Conservation (phyloP, 1,139 yeast species). For the Blastobotrys aristatus region DNA sequence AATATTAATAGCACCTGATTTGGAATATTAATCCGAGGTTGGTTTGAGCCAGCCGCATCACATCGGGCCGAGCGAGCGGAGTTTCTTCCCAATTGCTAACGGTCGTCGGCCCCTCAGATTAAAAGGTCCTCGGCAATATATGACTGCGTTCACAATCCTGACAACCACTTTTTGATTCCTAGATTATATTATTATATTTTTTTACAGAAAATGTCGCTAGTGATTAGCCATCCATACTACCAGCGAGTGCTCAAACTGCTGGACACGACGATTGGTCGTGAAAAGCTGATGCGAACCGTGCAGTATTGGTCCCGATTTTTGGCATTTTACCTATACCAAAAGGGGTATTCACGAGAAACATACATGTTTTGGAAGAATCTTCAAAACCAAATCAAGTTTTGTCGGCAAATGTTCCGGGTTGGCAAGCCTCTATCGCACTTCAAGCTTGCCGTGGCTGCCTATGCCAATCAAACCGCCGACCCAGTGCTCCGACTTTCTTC, state of each 20-base stretch:
- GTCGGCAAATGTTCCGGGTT: conserved; percentile 81
- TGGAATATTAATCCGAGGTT: no score
- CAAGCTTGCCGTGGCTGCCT: conserved; percentile 62
- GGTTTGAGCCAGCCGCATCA: no score
- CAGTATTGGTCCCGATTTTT: conserved; percentile 79
- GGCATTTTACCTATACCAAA: conserved; percentile 55
- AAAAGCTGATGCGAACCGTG: conserved; percentile 71
- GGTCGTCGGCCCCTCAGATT: no score
- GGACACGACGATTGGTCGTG: conserved; percentile 49
- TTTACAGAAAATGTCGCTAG: conserved; percentile 1
- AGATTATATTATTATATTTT: no score
- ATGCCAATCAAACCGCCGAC: conserved; percentile 69
- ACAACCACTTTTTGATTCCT: no score
- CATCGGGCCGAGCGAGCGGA: no score
- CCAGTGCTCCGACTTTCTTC: conserved; percentile 54
- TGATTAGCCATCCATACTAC: conserved; percentile 58
- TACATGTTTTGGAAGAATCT: conserved; percentile 49
- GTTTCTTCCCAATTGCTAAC: no score
- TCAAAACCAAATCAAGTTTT: conserved; percentile 56
- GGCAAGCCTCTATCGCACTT: conserved; percentile 77
- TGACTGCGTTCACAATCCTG: neutral
- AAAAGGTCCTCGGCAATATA: no score
- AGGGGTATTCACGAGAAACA: conserved; percentile 51
- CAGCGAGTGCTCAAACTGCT: conserved; percentile 48
- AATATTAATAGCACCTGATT: no score